These are phyloP conservation scores for Monotropa hypopitys DNA, from an alignment of 179 eudicot species.

Conservation along the genomic window DNA sequence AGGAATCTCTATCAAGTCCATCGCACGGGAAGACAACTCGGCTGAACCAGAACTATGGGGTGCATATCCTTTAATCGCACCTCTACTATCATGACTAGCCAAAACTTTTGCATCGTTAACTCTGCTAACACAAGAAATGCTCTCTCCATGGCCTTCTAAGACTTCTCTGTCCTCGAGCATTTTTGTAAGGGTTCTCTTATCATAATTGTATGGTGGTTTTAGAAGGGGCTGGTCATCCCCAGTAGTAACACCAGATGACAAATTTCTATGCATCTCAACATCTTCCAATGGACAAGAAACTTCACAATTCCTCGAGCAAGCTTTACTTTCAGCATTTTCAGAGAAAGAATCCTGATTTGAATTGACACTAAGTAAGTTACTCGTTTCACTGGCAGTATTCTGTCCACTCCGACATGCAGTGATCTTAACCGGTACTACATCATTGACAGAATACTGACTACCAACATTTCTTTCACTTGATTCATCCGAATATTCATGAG, in stretches of 20 bases:
- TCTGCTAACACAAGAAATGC: constrained; percentile 18
- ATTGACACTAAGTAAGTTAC: constrained; percentile 17
- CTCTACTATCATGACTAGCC: constrained; percentile 8
- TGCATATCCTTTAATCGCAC: constrained; percentile 12
- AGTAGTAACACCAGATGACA: constrained; percentile 8
- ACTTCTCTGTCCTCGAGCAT: constrained; percentile 20
- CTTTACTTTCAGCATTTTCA: constrained; percentile 23
- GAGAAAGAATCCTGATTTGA: constrained; percentile 20
- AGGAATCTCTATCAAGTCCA: constrained; percentile 7
- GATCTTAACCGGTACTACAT: constrained; percentile 13
- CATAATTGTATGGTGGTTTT: constrained; percentile 4
- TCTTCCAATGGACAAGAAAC: constrained; percentile 21
- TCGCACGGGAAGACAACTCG: constrained; percentile 6
- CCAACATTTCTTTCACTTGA: constrained; percentile 20
- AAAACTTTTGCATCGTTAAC: constrained; percentile 18
- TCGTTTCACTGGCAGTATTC: constrained; percentile 20
- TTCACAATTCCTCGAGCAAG: constrained; percentile 14
- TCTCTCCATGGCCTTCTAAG: constrained; percentile 23
- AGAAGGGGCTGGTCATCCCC: constrained; percentile 6
- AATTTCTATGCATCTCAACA: constrained; percentile 21
- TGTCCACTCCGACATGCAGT: constrained; percentile 11
- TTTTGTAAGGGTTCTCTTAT: constrained; percentile 2
- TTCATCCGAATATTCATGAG: constrained; percentile 30
- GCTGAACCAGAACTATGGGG: constrained; percentile 12
- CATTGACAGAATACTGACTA: constrained; percentile 22